phyloP scores from a whole-genome alignment of 768 basidiomycete genomes.

The Rhizopogon rudus region DNA sequence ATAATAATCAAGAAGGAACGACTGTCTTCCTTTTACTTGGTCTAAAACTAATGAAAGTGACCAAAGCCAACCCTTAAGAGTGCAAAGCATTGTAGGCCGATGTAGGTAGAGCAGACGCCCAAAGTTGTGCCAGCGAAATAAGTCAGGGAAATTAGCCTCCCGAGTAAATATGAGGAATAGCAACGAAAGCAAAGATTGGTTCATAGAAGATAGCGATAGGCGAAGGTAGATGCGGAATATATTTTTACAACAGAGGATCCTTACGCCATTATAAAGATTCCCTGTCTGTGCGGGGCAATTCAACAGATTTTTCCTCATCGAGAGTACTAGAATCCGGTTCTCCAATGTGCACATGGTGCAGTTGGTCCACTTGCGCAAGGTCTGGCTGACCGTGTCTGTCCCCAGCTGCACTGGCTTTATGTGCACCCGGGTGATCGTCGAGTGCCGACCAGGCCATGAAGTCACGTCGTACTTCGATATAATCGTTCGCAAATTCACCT shows the following conservation, averaged over 20 bases:
- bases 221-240: neutral
- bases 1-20: no score
- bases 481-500: constrained; percentile 66
- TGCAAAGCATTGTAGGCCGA: no score
- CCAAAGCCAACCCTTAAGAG: no score
- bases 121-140: no score
- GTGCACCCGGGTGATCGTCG: constrained; percentile 13
- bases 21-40: no score
- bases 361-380: constrained; percentile 1
- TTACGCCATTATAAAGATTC: neutral
- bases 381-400: constrained; percentile 38
- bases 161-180: no score
- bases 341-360: constrained; percentile 4
- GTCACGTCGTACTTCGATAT: constrained; percentile 65
- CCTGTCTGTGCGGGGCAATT: neutral
- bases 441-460: constrained; percentile 48
- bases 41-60: no score
- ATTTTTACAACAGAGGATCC: neutral
- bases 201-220: no score
- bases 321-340: neutral
- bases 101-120: no score
- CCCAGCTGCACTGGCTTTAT: constrained; percentile 18
- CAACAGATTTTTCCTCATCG: neutral
- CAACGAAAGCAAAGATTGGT: neutral
- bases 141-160: no score